Conservation (phyloP, 164 flowering plant species). For the Macadamia integrifolia region DNA sequence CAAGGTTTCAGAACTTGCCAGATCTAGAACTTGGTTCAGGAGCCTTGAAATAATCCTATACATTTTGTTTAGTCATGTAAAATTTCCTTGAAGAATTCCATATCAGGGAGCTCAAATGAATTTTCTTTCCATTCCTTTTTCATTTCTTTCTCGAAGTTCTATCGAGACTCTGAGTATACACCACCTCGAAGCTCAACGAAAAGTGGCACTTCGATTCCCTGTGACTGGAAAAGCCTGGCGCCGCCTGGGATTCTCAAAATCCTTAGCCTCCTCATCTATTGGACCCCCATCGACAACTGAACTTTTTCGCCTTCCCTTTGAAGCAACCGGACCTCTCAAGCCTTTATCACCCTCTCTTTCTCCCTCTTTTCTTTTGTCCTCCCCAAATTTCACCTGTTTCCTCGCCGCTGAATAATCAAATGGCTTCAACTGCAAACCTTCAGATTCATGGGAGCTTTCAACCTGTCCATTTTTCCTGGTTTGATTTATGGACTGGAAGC, state of each 20-base stretch:
- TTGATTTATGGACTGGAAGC: conserved; percentile 31
- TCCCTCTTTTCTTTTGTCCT: conserved; percentile 3
- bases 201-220: conserved; percentile 81
- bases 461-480: conserved; percentile 14
- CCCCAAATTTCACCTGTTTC: conserved; percentile 40
- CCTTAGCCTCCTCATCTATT: conserved; percentile 31
- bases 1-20: too few species aligned
- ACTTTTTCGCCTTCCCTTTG: conserved; percentile 26
- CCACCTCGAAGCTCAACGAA: conserved; percentile 21
- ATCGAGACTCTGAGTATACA: too few species aligned
- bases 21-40: too few species aligned
- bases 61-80: too few species aligned
- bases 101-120: too few species aligned
- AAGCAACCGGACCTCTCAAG: conserved; percentile 5
- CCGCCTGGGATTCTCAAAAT: conserved; percentile 43
- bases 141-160: too few species aligned
- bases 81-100: too few species aligned
- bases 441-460: conserved; percentile 24
- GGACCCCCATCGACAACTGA: conserved; percentile 10
- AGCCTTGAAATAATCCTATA: too few species aligned
- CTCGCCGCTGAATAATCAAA: conserved; percentile 80
- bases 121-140: too few species aligned
- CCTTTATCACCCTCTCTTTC: conserved; percentile 17
- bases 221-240: conserved; percentile 86
- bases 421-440: conserved; percentile 42